Evolutionary conservation across 352 stramenopile genomes (phyloP), one percentile per base, ranked within the genome.

Genomic region (Globisporangium takayamanum): DNA sequence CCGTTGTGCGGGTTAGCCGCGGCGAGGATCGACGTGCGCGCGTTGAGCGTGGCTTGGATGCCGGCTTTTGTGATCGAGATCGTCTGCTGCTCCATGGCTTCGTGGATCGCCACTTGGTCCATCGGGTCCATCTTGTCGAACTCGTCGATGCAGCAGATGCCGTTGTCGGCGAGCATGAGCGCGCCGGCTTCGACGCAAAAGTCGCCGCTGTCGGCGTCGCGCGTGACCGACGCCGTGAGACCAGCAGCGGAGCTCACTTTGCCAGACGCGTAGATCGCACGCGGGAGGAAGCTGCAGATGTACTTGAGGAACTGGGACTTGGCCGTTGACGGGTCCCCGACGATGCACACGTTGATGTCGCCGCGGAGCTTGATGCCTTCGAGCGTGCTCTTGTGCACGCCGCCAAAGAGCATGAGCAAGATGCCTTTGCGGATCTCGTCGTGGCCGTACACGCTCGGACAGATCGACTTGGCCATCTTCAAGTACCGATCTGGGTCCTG

Each of bases 71-170:
- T 98, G 59, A 99, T 98, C 3, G 78, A 89, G 39, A 99, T 97
- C 15, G 97, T 99, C 76, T 99, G 97, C 71, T 99, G 97, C 77
- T 99, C 98, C 97, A 99, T 99, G 6, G 98, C 97, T 67, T 98
- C 95, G 81, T 99, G 98, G 67, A 99, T 99, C 4, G 97, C 96
- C 11, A 98, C 98, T 62, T 98, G 89, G 68, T 99, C 97, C 60
- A 80, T 76, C 57, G 98, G 90, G 45, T 99, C 95, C 97, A 99
- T 99, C 74, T 98, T 98, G 68, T 98, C 94, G 59, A 98, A 98
- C 72, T 99, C 97, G 71, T 99, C 97, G 75, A 99, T 99, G 63
- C 94, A 98, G 73, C 96, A 99, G 74, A 99, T 98, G 11, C 97
- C 97, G 47, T 95, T 97, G 79, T 99, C 98, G 1, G 97, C 97